Evolutionary conservation across 2,329 filamentous ascomycete genomes (phyloP).

Genomic region (Epichloe sp.): DNA sequence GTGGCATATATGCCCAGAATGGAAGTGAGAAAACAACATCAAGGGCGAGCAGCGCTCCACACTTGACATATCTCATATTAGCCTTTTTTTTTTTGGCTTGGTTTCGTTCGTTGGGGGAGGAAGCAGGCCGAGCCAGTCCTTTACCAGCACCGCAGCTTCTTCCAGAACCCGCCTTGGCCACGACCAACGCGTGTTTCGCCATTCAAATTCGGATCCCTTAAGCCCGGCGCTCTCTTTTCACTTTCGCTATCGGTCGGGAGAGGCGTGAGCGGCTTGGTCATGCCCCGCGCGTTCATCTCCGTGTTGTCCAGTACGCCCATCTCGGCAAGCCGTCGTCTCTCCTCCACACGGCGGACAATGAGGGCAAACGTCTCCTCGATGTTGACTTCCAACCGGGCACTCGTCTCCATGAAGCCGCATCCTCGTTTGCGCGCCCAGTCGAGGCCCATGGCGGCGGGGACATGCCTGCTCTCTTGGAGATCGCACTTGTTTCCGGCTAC

Average conservation of each 20-base stretch:
- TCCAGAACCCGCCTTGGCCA: slow-evolving; percentile 38
- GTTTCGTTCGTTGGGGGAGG: too few species aligned
- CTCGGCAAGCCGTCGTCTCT: slow-evolving; percentile 39
- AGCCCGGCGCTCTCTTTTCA: slow-evolving; percentile 34
- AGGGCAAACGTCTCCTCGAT: slow-evolving; percentile 80
- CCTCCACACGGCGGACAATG: slow-evolving; percentile 48
- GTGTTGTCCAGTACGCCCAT: slow-evolving; percentile 29
- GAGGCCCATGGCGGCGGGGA: slow-evolving; percentile 56
- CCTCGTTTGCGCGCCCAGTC: slow-evolving; percentile 62
- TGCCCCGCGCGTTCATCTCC: slow-evolving; percentile 35
- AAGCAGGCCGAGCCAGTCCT: too few species aligned
- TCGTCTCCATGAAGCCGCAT: slow-evolving; percentile 86
- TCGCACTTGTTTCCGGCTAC: slow-evolving; percentile 83
- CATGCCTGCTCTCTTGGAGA: slow-evolving; percentile 53
- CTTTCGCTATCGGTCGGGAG: slow-evolving; percentile 26
- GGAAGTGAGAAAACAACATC: not conserved
- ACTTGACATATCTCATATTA: not conserved
- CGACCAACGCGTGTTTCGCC: slow-evolving; percentile 31
- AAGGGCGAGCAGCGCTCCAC: not conserved
- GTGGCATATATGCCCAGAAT: too few species aligned
- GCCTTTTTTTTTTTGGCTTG: too few species aligned
- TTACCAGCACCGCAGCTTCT: slow-evolving; percentile 43
- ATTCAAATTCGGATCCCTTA: slow-evolving; percentile 29
- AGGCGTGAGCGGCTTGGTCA: slow-evolving; percentile 45
- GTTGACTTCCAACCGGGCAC: slow-evolving; percentile 71